phyloP scores from a whole-genome alignment of 305 asterid genomes.

The Fraxinus velutina region DNA sequence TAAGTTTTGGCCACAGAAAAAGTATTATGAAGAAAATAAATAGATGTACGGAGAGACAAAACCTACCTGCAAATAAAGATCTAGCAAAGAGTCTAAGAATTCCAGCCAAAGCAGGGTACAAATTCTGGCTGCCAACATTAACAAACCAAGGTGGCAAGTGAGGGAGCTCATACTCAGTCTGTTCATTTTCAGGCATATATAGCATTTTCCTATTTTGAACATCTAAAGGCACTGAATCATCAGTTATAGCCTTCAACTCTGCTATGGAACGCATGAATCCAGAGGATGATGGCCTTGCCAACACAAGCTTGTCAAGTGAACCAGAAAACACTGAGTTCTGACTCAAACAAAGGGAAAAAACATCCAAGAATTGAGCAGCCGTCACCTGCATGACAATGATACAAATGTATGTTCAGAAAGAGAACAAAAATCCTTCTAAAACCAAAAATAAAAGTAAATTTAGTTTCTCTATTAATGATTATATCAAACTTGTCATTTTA shows the following conservation, averaged over 20 bases:
- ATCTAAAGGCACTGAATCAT: constrained; percentile 35
- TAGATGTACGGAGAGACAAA: constrained; percentile 5
- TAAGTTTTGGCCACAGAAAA: constrained; percentile 20
- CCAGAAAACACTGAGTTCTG: constrained; percentile 84
- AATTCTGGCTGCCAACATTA: constrained; percentile 60
- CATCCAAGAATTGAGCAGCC: constrained; percentile 81
- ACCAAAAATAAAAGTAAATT: background rate
- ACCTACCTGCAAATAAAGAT: constrained; percentile 65
- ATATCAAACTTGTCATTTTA: background rate
- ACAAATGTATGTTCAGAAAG: background rate
- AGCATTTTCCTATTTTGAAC: constrained; percentile 38
- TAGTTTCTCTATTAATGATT: background rate
- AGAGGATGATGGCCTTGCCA: constrained; percentile 52
- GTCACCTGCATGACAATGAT: constrained; percentile 52
- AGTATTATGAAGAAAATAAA: constrained; percentile 19
- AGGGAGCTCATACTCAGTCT: constrained; percentile 60
- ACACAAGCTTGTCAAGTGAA: constrained; percentile 68
- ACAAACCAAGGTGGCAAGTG: constrained; percentile 93
- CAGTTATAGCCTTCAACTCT: constrained; percentile 63
- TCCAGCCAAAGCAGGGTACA: constrained; percentile 75
- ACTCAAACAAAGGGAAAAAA: constrained; percentile 77
- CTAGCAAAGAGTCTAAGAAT: constrained; percentile 76
- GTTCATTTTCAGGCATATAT: constrained; percentile 35
- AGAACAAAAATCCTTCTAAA: background rate
- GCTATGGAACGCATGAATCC: constrained; percentile 82